Base-by-base conservation (phyloP, 2,329 filamentous ascomycete genomes). In the Aspergillus ustus region DNA sequence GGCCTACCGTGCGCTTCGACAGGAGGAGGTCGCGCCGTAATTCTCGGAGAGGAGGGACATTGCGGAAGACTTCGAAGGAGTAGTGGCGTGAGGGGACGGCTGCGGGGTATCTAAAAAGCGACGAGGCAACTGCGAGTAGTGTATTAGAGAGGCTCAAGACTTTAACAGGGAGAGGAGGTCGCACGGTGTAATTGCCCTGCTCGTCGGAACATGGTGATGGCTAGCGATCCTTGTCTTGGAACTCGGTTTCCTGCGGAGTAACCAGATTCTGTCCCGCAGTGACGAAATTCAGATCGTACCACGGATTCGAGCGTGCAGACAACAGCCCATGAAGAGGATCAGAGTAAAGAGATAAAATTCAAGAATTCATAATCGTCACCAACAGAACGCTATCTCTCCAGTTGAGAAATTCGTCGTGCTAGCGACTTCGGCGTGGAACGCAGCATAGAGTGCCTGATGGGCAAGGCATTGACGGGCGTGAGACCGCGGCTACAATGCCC, bases 1-100 rank as follows among this genome's bases (percentile, higher is more conserved):
- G 87, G 62, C 91, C 92, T 61, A 99, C 88, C 49, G 88, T 89
- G 60, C 89, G 87, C 69, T 89, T 85, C 71, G 88, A 83, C 62
- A 87, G 78, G 40, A 87, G 79, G 63, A 93, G 87, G 45, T 87
- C 84, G 22, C 81, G 84, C 40, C 92, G 88, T 82, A 89, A 90
- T 69, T 83, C 77, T 44, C 92, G 91, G 55, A 97, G 81, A 11
- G 87, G 82, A 15, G 88, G 80, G 62, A 95, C 88, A 75, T 91
- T 85, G 69, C 91, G 91, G 74, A 96, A 90, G 70, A 97, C 73
- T 62, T 77, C 68, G 64, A 78, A 77, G 20, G 75, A 70, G 57
- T 67, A 60, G 11, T 60, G 50, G 29, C 56, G 63, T 58, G 59
- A 45, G 28, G 52, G 19, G 28, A 58, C 56, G 50, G 34, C 7